phyloP scores from a whole-genome alignment of 2,329 filamentous ascomycete genomes.

The Grosmannia huntii region DNA sequence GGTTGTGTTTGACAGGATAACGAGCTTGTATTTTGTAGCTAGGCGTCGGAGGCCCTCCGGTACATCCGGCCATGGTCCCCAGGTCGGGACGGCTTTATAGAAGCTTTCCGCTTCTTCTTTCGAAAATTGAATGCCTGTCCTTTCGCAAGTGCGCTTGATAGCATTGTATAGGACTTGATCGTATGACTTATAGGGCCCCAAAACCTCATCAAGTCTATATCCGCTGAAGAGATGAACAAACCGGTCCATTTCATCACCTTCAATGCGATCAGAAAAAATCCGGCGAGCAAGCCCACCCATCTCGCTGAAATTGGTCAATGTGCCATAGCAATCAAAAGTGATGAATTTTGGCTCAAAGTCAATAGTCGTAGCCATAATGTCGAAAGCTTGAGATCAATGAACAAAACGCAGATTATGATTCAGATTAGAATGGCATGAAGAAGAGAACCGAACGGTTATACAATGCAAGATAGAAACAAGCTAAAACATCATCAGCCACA shows the following conservation, averaged over 20 bases:
- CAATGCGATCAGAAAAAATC: neutral
- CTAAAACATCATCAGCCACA: too few relatives aligned
- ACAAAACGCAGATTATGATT: too few relatives aligned
- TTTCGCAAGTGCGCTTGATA: neutral
- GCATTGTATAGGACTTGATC: neutral
- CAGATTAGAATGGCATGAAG: too few relatives aligned
- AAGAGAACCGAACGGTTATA: too few relatives aligned
- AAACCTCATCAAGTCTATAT: neutral
- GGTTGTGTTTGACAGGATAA: conserved; percentile 1
- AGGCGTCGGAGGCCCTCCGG: neutral
- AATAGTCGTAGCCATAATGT: neutral
- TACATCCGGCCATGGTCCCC: conserved; percentile 1
- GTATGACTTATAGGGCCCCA: conserved; percentile 1
- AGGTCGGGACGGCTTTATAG: neutral
- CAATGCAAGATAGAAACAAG: too few relatives aligned
- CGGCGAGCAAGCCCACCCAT: neutral
- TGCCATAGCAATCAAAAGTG: conserved; percentile 3
- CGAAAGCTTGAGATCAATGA: too few relatives aligned
- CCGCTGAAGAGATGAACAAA: neutral
- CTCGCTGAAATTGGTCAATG: neutral
- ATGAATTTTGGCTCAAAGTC: conserved; percentile 1
- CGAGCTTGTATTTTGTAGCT: neutral
- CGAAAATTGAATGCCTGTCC: neutral
- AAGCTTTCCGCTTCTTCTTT: neutral
- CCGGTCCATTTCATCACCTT: neutral